A percentile compares a stretch with the other conserved stretches of the same genome.
Evolutionary conservation across 371 early-diverging fungal genomes (phyloP).

Genomic region (Syncephalastrum contaminatum): DNA sequence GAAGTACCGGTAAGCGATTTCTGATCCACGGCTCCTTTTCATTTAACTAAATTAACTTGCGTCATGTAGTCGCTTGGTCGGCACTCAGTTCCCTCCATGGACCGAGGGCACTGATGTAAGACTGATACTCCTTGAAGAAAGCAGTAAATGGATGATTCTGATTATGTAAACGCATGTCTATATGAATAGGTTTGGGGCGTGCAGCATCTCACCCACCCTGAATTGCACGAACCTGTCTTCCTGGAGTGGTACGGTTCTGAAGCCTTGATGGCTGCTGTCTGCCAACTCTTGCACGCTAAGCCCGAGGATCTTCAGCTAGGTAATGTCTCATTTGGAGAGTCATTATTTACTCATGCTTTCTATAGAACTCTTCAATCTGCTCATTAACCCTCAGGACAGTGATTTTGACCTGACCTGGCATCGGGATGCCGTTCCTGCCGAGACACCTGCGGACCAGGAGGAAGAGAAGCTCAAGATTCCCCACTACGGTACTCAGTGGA

Average conservation of each 20-base stretch:
- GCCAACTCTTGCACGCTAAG: conserved; percentile 37
- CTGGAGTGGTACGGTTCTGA: conserved; percentile 50
- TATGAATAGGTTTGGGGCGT: conserved; percentile 41
- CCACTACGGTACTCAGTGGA: conserved; percentile 62
- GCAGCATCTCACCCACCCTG: conserved; percentile 52
- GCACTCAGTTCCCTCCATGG: conserved; percentile 60
- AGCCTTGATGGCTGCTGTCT: conserved; percentile 37
- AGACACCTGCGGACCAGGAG: conserved; percentile 44
- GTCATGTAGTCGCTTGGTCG: conserved; percentile 47
- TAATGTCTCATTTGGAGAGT: conserved; percentile 10
- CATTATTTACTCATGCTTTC: conserved; percentile 8
- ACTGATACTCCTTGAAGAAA: too few relatives aligned
- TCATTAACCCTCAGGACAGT: conserved; percentile 50
- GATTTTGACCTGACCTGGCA: conserved; percentile 59
- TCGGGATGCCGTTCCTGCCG: conserved; percentile 50
- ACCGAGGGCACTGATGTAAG: conserved; percentile 46
- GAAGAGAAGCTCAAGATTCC: conserved; percentile 42
- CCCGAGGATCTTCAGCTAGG: conserved; percentile 47
- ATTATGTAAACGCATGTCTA: conserved; percentile 2
- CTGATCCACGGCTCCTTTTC: background rate
- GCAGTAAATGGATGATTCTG: background rate
- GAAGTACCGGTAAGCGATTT: conserved; percentile 34
- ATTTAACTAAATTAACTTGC: conserved; percentile 3
- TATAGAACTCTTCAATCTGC: conserved; percentile 52
- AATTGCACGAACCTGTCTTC: conserved; percentile 48